Evolutionary conservation across 1,284 basidiomycete species (phyloP).

Genomic region (Rhodotorula mucilaginosa): DNA sequence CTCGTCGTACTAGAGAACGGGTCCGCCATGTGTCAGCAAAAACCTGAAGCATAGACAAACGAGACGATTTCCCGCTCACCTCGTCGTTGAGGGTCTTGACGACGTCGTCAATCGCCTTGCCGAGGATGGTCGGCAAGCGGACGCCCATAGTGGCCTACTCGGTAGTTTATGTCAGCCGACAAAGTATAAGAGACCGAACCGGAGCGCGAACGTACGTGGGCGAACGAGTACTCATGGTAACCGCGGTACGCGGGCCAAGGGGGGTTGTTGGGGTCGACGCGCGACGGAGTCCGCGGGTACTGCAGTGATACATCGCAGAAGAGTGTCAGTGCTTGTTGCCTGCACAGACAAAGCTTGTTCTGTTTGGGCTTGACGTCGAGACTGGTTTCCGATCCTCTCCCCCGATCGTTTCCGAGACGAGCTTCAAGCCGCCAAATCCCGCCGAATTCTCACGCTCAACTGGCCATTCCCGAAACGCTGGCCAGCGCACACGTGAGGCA

Average conservation of each 20-base stretch:
- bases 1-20: constrained; percentile 59
- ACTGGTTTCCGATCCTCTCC: not conserved
- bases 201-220: constrained; percentile 13
- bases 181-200: not conserved
- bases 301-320: constrained; percentile 24
- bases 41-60: not conserved
- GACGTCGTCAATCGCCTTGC: constrained; percentile 92
- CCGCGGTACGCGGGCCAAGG: constrained; percentile 82
- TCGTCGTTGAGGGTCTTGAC: constrained; percentile 83
- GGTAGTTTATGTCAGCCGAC: not conserved
- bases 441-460: too few species aligned
- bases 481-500: too few species aligned
- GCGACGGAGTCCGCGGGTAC: constrained; percentile 55
- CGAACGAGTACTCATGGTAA: constrained; percentile 75
- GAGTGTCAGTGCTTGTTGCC: not conserved
- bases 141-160: constrained; percentile 41
- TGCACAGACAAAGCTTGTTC: not conserved
- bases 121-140: constrained; percentile 53
- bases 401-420: too few species aligned
- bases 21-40: not conserved
- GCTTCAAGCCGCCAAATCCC: too few species aligned
- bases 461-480: too few species aligned
- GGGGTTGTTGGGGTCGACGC: constrained; percentile 71
- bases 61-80: constrained; percentile 12
- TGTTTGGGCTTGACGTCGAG: not conserved